Conservation (phyloP, 129 eudicot genomes). For the Smallanthus sonchifolius region DNA sequence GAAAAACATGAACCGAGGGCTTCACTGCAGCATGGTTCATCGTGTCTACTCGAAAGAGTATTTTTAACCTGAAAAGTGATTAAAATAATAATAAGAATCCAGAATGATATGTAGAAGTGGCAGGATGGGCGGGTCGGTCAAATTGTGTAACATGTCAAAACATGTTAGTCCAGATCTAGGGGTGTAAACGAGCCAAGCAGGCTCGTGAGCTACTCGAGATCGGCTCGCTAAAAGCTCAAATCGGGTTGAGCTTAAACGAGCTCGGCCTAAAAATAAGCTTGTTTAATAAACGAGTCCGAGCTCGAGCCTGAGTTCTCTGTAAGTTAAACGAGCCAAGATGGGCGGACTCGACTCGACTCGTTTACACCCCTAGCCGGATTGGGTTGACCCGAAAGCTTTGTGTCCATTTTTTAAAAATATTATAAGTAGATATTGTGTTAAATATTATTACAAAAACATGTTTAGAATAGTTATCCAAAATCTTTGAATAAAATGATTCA, state of each 20-base stretch:
- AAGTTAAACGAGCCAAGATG: too few relatives aligned
- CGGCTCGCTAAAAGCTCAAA: too few relatives aligned
- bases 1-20: conserved; percentile 22
- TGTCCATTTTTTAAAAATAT: not conserved
- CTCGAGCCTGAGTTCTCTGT: too few relatives aligned
- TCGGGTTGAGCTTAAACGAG: too few relatives aligned
- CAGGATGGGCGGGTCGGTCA: not conserved
- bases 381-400: not conserved
- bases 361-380: too few relatives aligned
- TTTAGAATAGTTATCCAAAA: not conserved
- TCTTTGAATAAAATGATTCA: not conserved
- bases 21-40: conserved; percentile 35
- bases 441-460: not conserved
- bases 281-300: too few relatives aligned
- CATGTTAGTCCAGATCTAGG: not conserved
- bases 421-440: not conserved
- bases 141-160: not conserved
- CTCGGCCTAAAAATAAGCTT: too few relatives aligned
- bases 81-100: not conserved
- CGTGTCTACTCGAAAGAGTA: conserved; percentile 35
- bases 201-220: too few relatives aligned
- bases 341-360: too few relatives aligned
- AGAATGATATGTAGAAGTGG: not conserved
- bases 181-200: too few relatives aligned
- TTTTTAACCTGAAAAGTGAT: conserved; percentile 46